A percentile compares a stretch with the other conserved stretches of the same genome.
These are phyloP conservation scores for Penicillium silybi DNA, from an alignment of 495 filamentous ascomycete species.

Conservation along the genomic window DNA sequence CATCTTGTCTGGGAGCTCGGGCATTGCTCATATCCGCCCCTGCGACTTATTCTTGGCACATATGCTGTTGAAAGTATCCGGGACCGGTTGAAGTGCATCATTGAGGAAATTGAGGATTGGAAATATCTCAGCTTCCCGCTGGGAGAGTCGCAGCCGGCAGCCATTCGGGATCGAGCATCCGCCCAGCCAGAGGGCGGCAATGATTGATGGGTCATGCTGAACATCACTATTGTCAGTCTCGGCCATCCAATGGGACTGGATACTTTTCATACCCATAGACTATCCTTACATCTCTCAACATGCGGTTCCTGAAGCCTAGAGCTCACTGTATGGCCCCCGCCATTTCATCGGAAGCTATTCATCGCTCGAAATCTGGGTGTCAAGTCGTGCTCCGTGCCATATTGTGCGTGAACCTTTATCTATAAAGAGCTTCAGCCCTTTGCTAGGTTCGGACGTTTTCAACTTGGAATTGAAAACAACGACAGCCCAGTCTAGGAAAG, in stretches of 20 bases:
- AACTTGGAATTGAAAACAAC: not conserved
- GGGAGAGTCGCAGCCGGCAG: conserved; percentile 28
- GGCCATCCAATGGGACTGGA: not conserved
- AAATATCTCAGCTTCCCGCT: conserved; percentile 65
- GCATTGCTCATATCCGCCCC: conserved; percentile 85
- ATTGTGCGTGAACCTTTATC: not conserved
- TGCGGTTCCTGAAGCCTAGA: not conserved
- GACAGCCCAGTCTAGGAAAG: not conserved
- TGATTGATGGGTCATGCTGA: not conserved
- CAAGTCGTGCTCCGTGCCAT: not conserved
- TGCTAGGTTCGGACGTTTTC: not conserved
- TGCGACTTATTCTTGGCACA: conserved; percentile 79
- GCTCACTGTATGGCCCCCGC: not conserved
- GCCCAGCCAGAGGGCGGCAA: conserved; percentile 3
- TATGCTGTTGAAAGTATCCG: conserved; percentile 95
- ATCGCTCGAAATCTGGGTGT: not conserved
- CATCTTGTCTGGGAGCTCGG: conserved; percentile 95
- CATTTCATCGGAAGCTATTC: not conserved
- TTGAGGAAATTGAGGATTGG: conserved; percentile 94
- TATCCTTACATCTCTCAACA: not conserved
- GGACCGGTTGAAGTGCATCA: conserved; percentile 81
- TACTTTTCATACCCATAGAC: not conserved
- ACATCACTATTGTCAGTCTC: not conserved
- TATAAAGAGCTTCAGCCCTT: not conserved
- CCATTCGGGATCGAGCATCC: conserved; percentile 9